These are phyloP conservation scores for Tolypocladium paradoxum DNA, from an alignment of 2,329 filamentous ascomycete species.

Conservation along the genomic window DNA sequence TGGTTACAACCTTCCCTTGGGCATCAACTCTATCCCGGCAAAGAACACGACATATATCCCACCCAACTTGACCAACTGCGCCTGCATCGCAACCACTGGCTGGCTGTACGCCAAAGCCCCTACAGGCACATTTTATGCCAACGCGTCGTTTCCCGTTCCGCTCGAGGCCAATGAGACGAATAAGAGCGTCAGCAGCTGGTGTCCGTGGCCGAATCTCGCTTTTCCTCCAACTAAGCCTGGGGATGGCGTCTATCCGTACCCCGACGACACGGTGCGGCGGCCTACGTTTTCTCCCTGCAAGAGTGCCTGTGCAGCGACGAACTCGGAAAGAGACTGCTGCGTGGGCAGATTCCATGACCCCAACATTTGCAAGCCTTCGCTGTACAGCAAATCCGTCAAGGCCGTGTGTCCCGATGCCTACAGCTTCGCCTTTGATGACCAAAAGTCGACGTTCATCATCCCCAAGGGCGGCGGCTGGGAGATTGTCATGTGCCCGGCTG, in stretches of 20 bases:
- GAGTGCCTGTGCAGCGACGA: constrained; percentile 63
- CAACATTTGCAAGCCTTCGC: constrained; percentile 51
- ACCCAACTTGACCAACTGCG: constrained; percentile 65
- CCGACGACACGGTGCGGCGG: constrained; percentile 60
- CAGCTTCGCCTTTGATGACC: constrained; percentile 58
- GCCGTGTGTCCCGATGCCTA: constrained; percentile 74
- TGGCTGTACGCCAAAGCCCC: constrained; percentile 43
- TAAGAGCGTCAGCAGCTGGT: constrained; percentile 54
- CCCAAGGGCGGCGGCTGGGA: constrained; percentile 65
- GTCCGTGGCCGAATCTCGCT: constrained; percentile 67
- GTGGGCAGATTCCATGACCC: constrained; percentile 56
- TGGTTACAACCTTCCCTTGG: constrained; percentile 70
- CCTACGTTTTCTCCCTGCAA: constrained; percentile 69
- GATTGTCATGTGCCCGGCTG: constrained; percentile 63
- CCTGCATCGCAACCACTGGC: constrained; percentile 62
- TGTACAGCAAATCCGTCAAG: constrained; percentile 63
- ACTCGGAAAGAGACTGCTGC: constrained; percentile 61
- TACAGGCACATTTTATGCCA: constrained; percentile 50
- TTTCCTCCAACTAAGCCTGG: constrained; percentile 57
- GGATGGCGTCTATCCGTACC: constrained; percentile 72
- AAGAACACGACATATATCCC: constrained; percentile 56
- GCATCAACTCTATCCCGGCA: constrained; percentile 48
- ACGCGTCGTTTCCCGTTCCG: constrained; percentile 54
- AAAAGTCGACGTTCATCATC: constrained; percentile 49
- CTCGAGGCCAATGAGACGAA: constrained; percentile 52